Conservation (phyloP, 2,329 filamentous ascomycete species). For the Aspergillus chevalieri region DNA sequence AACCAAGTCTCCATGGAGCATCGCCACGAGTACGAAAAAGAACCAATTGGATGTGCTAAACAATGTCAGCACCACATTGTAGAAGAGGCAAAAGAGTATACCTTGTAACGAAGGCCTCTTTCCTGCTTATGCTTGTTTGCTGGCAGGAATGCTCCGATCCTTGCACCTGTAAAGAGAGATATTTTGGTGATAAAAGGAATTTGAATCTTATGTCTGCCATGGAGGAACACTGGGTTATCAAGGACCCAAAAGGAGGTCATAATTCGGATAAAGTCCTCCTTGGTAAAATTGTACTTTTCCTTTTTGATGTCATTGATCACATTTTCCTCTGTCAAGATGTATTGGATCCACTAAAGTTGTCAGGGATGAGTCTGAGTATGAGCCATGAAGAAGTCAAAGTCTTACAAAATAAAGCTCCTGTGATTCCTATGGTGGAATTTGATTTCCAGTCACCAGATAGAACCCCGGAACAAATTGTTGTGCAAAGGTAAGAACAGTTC, state of each 20-base stretch:
- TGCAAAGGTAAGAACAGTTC: neutral
- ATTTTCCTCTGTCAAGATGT: neutral
- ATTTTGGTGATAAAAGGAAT: neutral
- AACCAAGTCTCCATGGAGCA: neutral
- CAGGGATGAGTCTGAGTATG: neutral
- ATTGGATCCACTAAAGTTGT: neutral
- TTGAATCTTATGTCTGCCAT: neutral
- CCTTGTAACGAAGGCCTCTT: slow-evolving; percentile 2
- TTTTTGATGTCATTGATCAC: neutral
- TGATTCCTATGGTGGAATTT: neutral
- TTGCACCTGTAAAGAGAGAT: neutral
- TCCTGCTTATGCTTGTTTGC: slow-evolving; percentile 1
- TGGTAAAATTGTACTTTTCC: neutral
- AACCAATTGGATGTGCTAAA: neutral
- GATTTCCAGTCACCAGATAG: neutral
- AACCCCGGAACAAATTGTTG: neutral
- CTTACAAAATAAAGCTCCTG: neutral
- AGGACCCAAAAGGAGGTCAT: neutral
- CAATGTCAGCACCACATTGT: neutral
- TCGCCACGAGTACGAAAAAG: neutral
- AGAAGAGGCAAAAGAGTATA: neutral
- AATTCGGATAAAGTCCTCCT: neutral
- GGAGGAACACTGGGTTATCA: neutral
- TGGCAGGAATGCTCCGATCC: neutral
- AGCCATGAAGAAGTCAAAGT: neutral